phyloP scores from a whole-genome alignment of 352 stramenopile species.

The Pythium aristosporum region DNA sequence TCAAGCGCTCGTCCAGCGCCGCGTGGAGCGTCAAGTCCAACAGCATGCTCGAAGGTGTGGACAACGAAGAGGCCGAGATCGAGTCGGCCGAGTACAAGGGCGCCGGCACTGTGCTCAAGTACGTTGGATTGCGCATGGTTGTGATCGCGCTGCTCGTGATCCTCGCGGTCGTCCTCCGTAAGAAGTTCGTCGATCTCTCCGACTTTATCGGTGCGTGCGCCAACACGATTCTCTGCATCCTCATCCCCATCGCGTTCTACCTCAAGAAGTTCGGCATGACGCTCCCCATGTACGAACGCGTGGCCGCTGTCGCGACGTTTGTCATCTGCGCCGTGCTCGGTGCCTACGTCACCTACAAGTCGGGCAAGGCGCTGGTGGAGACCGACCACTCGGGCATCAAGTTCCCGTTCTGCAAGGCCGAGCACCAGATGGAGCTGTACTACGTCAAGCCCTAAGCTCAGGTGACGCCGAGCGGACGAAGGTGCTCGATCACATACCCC shows the following conservation, averaged over 20 bases:
- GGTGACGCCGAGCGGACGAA: no score
- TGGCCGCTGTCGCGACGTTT: neutral
- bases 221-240: slow-evolving; percentile 58
- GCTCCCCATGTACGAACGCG: slow-evolving; percentile 23
- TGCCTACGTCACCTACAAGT: slow-evolving; percentile 17
- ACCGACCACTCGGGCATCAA: neutral
- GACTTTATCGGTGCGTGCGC: slow-evolving; percentile 67
- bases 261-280: slow-evolving; percentile 56
- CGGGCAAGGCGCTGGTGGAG: slow-evolving; percentile 9
- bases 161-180: slow-evolving; percentile 28
- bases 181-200: slow-evolving; percentile 62
- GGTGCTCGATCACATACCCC: no score
- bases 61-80: slow-evolving; percentile 30
- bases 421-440: slow-evolving; percentile 29
- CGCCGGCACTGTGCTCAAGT: slow-evolving; percentile 35
- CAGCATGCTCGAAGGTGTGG: slow-evolving; percentile 36
- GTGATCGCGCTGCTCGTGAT: slow-evolving; percentile 52
- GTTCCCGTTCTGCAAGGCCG: slow-evolving; percentile 31
- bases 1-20: slow-evolving; percentile 16
- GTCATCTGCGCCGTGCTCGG: slow-evolving; percentile 6
- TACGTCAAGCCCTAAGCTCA: slow-evolving; percentile 5
- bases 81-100: slow-evolving; percentile 46
- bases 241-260: slow-evolving; percentile 73
- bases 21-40: slow-evolving; percentile 32
- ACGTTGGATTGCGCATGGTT: slow-evolving; percentile 51